A percentile compares a stretch with the other conserved stretches of the same genome.
Evolutionary conservation across 148 eudicot genomes (phyloP).

Genomic region (Vaccinium myrtillus): DNA sequence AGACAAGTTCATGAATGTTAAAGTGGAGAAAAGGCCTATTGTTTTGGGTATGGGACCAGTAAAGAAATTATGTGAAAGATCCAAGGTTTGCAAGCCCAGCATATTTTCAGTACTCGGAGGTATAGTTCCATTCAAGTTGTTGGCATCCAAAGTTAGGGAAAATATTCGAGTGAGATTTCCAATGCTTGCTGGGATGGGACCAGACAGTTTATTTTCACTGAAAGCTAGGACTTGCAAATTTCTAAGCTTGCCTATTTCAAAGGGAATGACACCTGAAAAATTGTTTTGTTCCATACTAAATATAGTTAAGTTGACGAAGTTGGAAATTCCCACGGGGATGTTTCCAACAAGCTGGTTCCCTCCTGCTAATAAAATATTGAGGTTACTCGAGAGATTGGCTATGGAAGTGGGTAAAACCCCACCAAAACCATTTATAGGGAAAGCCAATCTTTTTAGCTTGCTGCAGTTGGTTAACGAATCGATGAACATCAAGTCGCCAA

Average conservation of each 20-base stretch:
- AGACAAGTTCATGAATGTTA: too few species aligned
- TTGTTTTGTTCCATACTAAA: neutral
- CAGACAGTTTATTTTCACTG: neutral
- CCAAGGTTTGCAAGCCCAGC: neutral
- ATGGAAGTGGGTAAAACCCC: constrained; percentile 19
- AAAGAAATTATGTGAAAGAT: neutral
- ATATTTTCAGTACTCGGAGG: too few species aligned
- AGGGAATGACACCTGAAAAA: too few species aligned
- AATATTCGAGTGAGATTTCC: neutral
- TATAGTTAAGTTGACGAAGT: neutral
- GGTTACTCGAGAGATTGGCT: constrained; percentile 15
- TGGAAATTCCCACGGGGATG: constrained; percentile 13
- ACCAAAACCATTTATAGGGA: neutral
- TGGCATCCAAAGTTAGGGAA: too few species aligned
- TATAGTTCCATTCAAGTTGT: too few species aligned
- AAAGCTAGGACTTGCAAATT: neutral
- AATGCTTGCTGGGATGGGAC: neutral
- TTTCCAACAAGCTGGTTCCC: constrained; percentile 1
- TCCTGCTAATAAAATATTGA: neutral
- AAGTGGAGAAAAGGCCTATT: too few species aligned
- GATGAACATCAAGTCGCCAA: neutral
- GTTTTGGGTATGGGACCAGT: too few species aligned
- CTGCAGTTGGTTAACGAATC: neutral
- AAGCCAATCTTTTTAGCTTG: neutral
- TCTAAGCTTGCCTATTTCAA: neutral